Conservation (phyloP, 2,329 filamentous ascomycete genomes). For the Cercospora brassicicola region DNA sequence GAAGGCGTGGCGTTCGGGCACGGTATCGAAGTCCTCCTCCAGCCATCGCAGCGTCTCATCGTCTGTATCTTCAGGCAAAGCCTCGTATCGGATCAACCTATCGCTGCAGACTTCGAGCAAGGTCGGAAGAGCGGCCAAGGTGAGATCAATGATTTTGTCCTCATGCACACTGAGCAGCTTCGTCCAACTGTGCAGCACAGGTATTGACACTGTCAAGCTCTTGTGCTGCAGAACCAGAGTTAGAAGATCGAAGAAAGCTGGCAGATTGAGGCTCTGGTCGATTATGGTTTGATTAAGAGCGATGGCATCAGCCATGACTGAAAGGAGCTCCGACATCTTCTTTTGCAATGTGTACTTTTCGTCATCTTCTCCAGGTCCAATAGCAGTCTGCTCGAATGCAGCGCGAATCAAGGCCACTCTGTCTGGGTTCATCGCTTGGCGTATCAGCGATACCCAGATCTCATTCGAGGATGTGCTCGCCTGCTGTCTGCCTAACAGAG, state of each 20-base stretch:
- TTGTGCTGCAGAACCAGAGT: slow-evolving; percentile 76
- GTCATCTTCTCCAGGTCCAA: slow-evolving; percentile 69
- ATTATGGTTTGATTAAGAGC: slow-evolving; percentile 68
- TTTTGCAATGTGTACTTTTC: slow-evolving; percentile 92
- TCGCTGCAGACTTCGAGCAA: slow-evolving; percentile 81
- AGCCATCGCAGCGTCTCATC: slow-evolving; percentile 80
- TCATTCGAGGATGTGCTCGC: slow-evolving; percentile 69
- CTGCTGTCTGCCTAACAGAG: slow-evolving; percentile 44
- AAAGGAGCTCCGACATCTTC: slow-evolving; percentile 91
- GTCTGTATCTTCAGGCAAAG: slow-evolving; percentile 75
- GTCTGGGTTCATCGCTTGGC: slow-evolving; percentile 33
- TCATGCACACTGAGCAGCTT: slow-evolving; percentile 71
- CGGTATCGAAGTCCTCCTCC: slow-evolving; percentile 89
- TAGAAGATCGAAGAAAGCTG: slow-evolving; percentile 76
- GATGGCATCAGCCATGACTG: slow-evolving; percentile 79
- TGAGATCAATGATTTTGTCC: slow-evolving; percentile 66
- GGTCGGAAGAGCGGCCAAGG: slow-evolving; percentile 64
- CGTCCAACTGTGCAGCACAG: slow-evolving; percentile 86
- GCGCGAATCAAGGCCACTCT: slow-evolving; percentile 36
- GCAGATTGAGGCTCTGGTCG: slow-evolving; percentile 64
- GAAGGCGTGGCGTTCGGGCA: slow-evolving; percentile 91
- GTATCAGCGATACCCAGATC: slow-evolving; percentile 34
- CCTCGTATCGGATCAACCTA: slow-evolving; percentile 83
- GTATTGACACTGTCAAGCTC: slow-evolving; percentile 90
- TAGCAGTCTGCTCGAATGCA: slow-evolving; percentile 33